phyloP scores from a whole-genome alignment of 179 eudicot species.

The Camellia oleifera region DNA sequence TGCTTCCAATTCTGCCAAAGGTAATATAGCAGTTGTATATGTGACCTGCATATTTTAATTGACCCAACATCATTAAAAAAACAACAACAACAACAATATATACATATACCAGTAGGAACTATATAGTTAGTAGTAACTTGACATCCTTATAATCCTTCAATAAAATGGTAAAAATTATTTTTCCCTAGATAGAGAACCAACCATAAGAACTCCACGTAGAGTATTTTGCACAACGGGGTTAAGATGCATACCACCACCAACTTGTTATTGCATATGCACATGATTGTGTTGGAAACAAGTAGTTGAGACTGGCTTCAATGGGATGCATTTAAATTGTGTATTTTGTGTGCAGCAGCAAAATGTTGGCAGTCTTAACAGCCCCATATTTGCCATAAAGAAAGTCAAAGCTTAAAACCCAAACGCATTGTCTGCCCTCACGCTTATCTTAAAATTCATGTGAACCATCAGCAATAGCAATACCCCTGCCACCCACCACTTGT shows the following conservation, averaged over 20 bases:
- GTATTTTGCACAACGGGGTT: background rate
- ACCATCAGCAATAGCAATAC: background rate
- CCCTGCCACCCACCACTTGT: background rate
- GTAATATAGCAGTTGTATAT: constrained; percentile 61
- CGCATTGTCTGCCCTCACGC: background rate
- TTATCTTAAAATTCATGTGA: background rate
- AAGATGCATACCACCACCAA: background rate
- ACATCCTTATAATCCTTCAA: background rate
- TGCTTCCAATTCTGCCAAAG: constrained; percentile 81
- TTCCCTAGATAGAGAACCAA: background rate
- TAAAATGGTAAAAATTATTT: background rate
- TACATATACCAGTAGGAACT: too few relatives aligned
- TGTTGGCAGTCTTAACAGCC: background rate
- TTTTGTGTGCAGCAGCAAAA: background rate
- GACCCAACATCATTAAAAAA: background rate
- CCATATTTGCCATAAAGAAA: background rate
- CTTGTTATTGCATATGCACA: background rate
- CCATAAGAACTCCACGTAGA: background rate
- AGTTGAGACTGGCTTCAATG: background rate
- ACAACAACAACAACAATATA: background rate
- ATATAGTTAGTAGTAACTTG: background rate
- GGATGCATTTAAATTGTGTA: background rate
- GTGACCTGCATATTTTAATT: constrained; percentile 47
- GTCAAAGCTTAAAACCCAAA: background rate
- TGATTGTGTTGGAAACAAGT: background rate